Base-by-base conservation (phyloP, 148 eudicot genomes). In the Silene conica region DNA sequence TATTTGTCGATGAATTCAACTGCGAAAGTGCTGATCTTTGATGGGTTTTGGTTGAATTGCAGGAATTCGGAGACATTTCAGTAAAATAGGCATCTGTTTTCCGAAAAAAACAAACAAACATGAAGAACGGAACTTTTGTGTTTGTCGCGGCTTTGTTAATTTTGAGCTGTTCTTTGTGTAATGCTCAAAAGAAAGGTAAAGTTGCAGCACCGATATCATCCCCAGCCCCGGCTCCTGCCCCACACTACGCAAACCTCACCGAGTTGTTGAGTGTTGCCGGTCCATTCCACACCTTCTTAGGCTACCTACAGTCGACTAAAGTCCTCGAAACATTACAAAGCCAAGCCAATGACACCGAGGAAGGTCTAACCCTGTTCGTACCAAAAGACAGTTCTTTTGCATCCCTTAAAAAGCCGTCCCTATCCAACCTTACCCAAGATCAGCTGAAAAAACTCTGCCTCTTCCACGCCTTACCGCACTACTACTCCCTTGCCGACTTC, bases 341-440 rank as follows among this genome's bases (percentile, higher is more conserved):
- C 86, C 96, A 88, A 79, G 98, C 98, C 41, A 94, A 94, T 83
- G 76, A 85, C 82, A 89, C 97, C 1, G 97, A 84, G 0, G 89
- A 89, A 86, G 98, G 98, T 6, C 62, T 94, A 9, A 94, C 97
- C 73, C 67, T 94, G 11, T 94, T 94, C 64, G 96, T 85, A 6
- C 98, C 98, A 0, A 90, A 80, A 64, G 89, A 94, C 43, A 19
- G 63, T 0, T 85, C 98, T 23, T 94, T 94, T 61, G 58, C 91
- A 0, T 76, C 93, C 13, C 85, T 84, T 16, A 92, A 85, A 59
- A 88, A 81, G 13, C 89, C 95, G 21, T 85, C 90, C 0, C 86
- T 94, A 21, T 15, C 86, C 3, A 94, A 94, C 69, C 97, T 94
- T 48, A 94, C 98, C 10, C 69, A 80, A 23, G 93, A 85, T 56